Evolutionary conservation across 2,329 filamentous ascomycete species (phyloP), one percentile per base, ranked within the genome.

Genomic region (Ophiostoma sp.): DNA sequence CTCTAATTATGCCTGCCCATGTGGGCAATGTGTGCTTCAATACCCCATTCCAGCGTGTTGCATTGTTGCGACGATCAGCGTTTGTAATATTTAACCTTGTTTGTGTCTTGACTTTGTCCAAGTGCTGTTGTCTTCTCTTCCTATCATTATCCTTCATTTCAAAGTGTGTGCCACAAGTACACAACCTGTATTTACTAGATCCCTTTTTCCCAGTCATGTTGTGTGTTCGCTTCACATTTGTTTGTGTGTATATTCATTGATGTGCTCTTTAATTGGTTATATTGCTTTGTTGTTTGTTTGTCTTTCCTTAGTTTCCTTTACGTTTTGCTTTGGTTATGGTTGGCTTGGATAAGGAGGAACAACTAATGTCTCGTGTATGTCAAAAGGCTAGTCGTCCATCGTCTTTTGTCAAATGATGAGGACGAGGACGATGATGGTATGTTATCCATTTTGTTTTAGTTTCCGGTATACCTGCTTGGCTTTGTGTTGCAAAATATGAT

Each of bases 331-430:
- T 64, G 57, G 62, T 33, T 57, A 41, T 57, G 57, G 33, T 54
- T 67, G 52, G 39, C 17, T 57, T 33, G 60, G 68, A 11, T 69
- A 35, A 65, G 68, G 60, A 13, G 65, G 70, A 64, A 65, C 67
- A 52, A 52, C 17, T 69, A 69, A 69, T 69, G 70, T 27, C 68
- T 60, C 39, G 52, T 69, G 62, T 69, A 64, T 69, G 67, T 68
- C 62, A 65, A 39, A 65, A 35, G 27, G 20, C 20, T 27, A 62
- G 35, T 17, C 13, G 27, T 62, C 27, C 20, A 11, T 39, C 62
- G 17, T 65, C 20, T 41, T 7, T n/a, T 48, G 62, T 35, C 33
- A 10, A 39, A 6, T 10, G 35, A 62, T 6, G 57, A 17, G 10
- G 57, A 62, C 17, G 57, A 13, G 5, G n/a, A 4, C 39, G 11